These are phyloP conservation scores for Auricularia sp. DNA, from an alignment of 768 basidiomycete genomes.

Conservation along the genomic window DNA sequence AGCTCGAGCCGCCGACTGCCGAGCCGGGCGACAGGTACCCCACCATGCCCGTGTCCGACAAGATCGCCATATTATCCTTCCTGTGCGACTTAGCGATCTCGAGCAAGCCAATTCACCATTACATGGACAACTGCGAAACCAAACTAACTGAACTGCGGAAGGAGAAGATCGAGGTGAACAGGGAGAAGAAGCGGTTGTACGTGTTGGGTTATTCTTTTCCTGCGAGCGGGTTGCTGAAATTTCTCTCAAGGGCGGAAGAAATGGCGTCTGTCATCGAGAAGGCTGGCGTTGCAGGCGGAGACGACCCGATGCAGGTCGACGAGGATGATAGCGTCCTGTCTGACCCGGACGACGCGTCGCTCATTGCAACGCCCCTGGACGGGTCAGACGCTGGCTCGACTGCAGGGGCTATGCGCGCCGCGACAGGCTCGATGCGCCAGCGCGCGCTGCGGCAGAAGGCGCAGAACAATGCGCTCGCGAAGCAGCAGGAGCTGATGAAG, in stretches of 20 bases:
- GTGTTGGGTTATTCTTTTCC: slow-evolving; percentile 22
- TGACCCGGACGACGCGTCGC: slow-evolving; percentile 35
- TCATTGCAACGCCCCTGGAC: slow-evolving; percentile 34
- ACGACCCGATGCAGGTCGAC: slow-evolving; percentile 42
- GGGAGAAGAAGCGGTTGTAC: slow-evolving; percentile 80
- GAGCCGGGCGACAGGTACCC: slow-evolving; percentile 59
- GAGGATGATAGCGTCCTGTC: slow-evolving; percentile 67
- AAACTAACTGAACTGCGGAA: slow-evolving; percentile 87
- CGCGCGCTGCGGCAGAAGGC: slow-evolving; percentile 38
- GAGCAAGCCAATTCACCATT: slow-evolving; percentile 76
- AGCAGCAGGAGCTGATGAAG: slow-evolving; percentile 71
- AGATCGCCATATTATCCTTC: slow-evolving; percentile 78
- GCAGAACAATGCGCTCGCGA: slow-evolving; percentile 51
- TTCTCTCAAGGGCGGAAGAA: slow-evolving; percentile 50
- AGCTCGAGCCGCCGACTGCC: slow-evolving; percentile 7
- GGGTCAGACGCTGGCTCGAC: slow-evolving; percentile 51
- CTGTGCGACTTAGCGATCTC: slow-evolving; percentile 85
- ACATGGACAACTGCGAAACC: slow-evolving; percentile 86
- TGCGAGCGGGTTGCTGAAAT: slow-evolving; percentile 5
- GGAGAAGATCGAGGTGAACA: slow-evolving; percentile 91
- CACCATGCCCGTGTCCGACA: slow-evolving; percentile 61
- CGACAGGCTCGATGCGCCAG: slow-evolving; percentile 29
- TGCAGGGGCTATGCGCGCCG: slow-evolving; percentile 29
- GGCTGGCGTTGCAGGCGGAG: slow-evolving; percentile 28
- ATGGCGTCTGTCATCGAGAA: slow-evolving; percentile 52